Conservation (phyloP, 495 filamentous ascomycete species). For the Talaromyces ruber region DNA sequence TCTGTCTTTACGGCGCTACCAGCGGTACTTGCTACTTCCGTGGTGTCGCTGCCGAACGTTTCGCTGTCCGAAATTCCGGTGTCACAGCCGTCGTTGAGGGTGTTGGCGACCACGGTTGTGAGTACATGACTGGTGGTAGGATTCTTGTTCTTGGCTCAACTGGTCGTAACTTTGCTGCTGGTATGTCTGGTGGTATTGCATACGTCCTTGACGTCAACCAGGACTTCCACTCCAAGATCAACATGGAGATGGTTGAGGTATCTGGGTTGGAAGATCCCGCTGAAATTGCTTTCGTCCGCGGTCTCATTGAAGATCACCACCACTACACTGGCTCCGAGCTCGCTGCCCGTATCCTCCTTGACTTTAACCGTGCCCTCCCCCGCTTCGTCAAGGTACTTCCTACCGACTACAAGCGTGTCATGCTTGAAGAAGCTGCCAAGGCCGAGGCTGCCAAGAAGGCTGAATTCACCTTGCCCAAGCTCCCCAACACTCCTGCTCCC, state of each 20-base stretch:
- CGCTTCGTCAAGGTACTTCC: slow-evolving; percentile 94
- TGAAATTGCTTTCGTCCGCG: slow-evolving; percentile 90
- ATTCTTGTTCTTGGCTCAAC: slow-evolving; percentile 83
- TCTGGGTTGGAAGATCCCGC: slow-evolving; percentile 78
- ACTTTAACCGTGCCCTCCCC: slow-evolving; percentile 88
- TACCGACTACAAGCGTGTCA: slow-evolving; percentile 93
- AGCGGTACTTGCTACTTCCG: slow-evolving; percentile 95
- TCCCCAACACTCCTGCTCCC: slow-evolving; percentile 48
- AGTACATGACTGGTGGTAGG: slow-evolving; percentile 96
- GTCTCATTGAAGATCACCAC: slow-evolving; percentile 95
- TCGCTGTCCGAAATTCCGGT: slow-evolving; percentile 96
- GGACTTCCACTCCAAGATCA: slow-evolving; percentile 92
- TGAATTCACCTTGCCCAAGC: slow-evolving; percentile 73
- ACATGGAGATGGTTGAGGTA: slow-evolving; percentile 97
- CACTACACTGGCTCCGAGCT: slow-evolving; percentile 98
- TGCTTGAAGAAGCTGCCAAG: slow-evolving; percentile 79
- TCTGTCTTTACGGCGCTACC: slow-evolving; percentile 95
- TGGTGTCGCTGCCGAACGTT: slow-evolving; percentile 93
- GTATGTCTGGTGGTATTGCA: slow-evolving; percentile 99
- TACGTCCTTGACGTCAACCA: slow-evolving; percentile 90
- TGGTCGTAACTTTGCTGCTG: slow-evolving; percentile 98
- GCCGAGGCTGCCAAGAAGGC: slow-evolving; percentile 75
- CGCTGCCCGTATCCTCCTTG: slow-evolving; percentile 89
- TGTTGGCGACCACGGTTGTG: slow-evolving; percentile 94
- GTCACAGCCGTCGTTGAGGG: slow-evolving; percentile 96